phyloP scores from a whole-genome alignment of 345 rosid genomes.

The Punica granatum region DNA sequence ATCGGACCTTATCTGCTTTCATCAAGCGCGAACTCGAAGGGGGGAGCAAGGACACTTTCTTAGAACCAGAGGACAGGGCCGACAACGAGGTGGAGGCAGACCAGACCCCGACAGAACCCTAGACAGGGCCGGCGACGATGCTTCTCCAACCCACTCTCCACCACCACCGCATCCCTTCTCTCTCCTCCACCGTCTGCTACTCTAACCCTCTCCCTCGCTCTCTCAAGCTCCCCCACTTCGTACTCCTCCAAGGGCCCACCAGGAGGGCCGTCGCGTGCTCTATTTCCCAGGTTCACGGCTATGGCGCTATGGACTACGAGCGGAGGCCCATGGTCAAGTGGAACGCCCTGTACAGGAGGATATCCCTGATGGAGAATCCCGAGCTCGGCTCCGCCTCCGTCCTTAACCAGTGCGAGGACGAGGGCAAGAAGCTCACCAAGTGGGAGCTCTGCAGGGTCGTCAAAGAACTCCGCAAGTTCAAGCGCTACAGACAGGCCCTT shows the following conservation, averaged over 20 bases:
- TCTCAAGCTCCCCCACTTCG: conserved; percentile 14
- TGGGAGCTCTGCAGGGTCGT: conserved; percentile 91
- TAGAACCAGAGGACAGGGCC: too few relatives aligned
- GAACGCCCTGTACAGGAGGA: conserved; percentile 68
- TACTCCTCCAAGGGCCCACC: conserved; percentile 11
- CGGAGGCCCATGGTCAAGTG: conserved; percentile 67
- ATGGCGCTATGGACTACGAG: conserved; percentile 71
- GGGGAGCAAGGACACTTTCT: too few relatives aligned
- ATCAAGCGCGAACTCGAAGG: too few relatives aligned
- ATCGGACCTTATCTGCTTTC: too few relatives aligned
- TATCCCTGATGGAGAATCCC: conserved; percentile 70
- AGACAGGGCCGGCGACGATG: too few relatives aligned
- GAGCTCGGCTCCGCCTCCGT: conserved; percentile 62
- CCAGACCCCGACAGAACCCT: too few relatives aligned
- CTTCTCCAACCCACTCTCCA: background rate
- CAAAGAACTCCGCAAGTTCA: conserved; percentile 82
- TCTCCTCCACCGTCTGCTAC: conserved; percentile 49
- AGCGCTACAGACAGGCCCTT: conserved; percentile 64
- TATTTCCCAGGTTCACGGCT: conserved; percentile 55
- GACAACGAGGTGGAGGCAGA: too few relatives aligned
- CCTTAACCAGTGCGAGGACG: conserved; percentile 64
- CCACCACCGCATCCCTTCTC: conserved; percentile 34
- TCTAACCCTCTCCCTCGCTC: conserved; percentile 51
- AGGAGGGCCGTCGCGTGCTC: conserved; percentile 35
- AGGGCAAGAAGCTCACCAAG: conserved; percentile 57